Evolutionary conservation across 768 basidiomycete genomes (phyloP), one percentile per base, ranked within the genome.

Genomic region (Russula compacta): DNA sequence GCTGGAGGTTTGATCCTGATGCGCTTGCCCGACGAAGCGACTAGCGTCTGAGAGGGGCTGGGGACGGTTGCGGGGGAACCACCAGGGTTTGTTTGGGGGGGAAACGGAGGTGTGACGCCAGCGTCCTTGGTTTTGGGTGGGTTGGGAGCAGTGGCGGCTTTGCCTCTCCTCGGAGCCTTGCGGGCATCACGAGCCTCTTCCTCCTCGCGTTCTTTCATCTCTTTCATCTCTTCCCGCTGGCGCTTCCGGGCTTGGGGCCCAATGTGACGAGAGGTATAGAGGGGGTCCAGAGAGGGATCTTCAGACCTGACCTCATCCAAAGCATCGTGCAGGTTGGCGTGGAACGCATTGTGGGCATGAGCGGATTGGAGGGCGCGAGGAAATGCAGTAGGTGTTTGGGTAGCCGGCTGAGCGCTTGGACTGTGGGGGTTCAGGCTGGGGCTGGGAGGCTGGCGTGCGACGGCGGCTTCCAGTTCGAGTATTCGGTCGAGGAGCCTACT

Each of bases 401-500:
- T 46, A 3, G 69, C 67, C 19, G 52, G 58, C 35, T 68, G 51
- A 71, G 53, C 32, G 64, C 58, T 60, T 58, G 53, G 24, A 66
- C 47, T 63, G 33, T 53, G 61, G 14, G 56, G 56, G 24, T 52
- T 29, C 35, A 67, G 66, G 68, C 52, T 65, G 57, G 51, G 17
- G 68, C 52, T 65, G 57, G 51, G 17, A 69, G 67, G 55, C 71
- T 74, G 33, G 74, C 71, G 59, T 75, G 76, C 33, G 67, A 66
- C 67, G 56, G 63, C 66, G 33, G 57, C 69, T 69, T 87, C 83
- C 33, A 87, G 77, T 61, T 84, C 85, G 61, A 77, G 74, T 64
- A 87, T 83, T 32, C 83, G 82, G 64, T 84, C 80, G 11, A 84
- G 73, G 38, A 85, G 74, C 52, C 75, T 68, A 58, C 85, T 86